Conservation (phyloP, 176 grass and related monocot species). For the Alopecurus myosuroides region DNA sequence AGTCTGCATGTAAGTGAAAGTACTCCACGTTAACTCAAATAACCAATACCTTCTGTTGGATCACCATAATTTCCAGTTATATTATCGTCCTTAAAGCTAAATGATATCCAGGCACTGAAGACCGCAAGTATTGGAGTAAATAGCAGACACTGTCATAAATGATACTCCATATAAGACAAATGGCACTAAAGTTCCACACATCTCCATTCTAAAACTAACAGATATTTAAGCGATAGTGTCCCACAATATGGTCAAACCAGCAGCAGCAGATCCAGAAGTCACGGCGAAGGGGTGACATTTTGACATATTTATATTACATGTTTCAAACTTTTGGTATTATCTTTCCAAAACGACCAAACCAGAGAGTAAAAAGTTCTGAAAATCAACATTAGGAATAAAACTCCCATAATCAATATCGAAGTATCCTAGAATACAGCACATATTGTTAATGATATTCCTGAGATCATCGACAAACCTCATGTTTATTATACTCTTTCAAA, state of each 20-base stretch:
- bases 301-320: not conserved
- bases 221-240: not conserved
- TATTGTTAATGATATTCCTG: constrained; percentile 5
- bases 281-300: not conserved
- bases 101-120: constrained; percentile 3
- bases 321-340: not conserved
- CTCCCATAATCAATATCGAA: constrained; percentile 2
- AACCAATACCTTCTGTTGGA: not conserved
- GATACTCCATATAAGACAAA: not conserved
- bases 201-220: not conserved
- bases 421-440: constrained; percentile 18
- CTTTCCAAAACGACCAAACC: not conserved
- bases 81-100: constrained; percentile 14
- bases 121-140: not conserved
- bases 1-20: constrained; percentile 61
- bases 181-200: not conserved
- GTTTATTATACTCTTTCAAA: constrained; percentile 93
- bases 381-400: constrained; percentile 9
- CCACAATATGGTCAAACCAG: constrained; percentile 10
- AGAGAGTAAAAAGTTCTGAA: not conserved
- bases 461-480: constrained; percentile 44
- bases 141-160: not conserved
- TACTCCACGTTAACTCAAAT: constrained; percentile 20
- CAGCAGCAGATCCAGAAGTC: not conserved
- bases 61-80: constrained; percentile 15